Base-by-base conservation (phyloP, 2,329 filamentous ascomycete genomes). In the Diaporthe capsici region DNA sequence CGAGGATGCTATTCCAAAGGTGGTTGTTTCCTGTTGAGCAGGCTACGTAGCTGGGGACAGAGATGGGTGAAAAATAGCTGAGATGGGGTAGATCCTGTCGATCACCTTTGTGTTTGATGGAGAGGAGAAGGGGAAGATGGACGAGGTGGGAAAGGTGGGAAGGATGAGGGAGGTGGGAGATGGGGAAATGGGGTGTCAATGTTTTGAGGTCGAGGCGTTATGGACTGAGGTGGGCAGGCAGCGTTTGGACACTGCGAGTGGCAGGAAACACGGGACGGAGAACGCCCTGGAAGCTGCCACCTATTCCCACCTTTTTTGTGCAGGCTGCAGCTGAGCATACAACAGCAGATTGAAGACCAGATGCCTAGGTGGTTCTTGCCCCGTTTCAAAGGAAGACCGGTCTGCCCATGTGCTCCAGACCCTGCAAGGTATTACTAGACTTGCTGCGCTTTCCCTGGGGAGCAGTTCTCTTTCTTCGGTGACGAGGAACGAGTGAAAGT, bases 31-130 rank as follows among this genome's bases (percentile, higher is more conserved):
- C 49, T 53, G 51, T 37, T 13, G 51, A 73, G 57, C 65, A 72
- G 72, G 74, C 44, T 51, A 63, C 53, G 28, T 74, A 73, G 58
- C 34, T 74, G 57, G 72, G 67, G 57, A 42, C 15, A 68, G 76
- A 75, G 49, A 67, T 76, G 61, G 55, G 72, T 70, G 49, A 63
- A 75, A 67, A 57, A 74, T 77, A 72, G 75, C 75, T 42, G 76
- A 75, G 73, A 76, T 75, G 39, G 44, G 68, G 75, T 71, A 75
- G 51, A 77, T 73, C 72, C 68, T 75, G 61, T 61, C 37, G 71
- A 72, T 58, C 68, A 58, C 31, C 55, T 51, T 51, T 58, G 20
- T 75, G 63, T 57, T 55, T 57, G 49, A 67, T 37, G 58, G 28
- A 60, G 34, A 44, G 44, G 34, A 70, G 22, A 51, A 34, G 63